Evolutionary conservation across 441 rosid genomes (phyloP), one percentile per base, ranked within the genome.

Genomic region (Codiaeum variegatum): DNA sequence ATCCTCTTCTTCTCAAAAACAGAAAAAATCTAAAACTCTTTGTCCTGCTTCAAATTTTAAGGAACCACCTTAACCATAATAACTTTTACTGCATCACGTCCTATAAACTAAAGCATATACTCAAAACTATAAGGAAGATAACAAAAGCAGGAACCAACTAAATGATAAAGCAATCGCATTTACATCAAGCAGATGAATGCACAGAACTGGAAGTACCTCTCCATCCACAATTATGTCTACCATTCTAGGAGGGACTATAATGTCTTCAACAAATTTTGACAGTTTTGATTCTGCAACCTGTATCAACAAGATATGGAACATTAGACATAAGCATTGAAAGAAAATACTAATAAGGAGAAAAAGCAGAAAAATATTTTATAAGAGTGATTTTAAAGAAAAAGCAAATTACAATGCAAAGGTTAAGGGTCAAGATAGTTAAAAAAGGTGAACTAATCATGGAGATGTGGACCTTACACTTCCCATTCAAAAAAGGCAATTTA

Each of bases 201-300:
- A 75, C 12, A 71, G 49, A 78, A 74, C 69, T 31, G 67, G 80
- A 59, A 73, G 69, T 90, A 96, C 99, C 99, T 96, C 99, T 82
- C 97, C 99, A 73, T 96, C 99, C 73, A 96, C 94, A 78, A 96
- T 87, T 67, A 96, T 83, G 82, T 96, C 98, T 12, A 96, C 87
- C 99, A 96, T 96, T 84, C 94, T 90, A 42, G 98, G 97, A 73
- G 98, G 98, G 56, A 93, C 88, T 70, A 96, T 90, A 73, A 96
- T 93, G 83, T 96, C 99, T 86, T 93, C 98, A 46, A 96, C 98
- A 88, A 96, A 96, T 81, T 83, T 96, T 26, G 97, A 97, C 71
- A 96, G 83, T 84, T 90, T 92, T 75, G 97, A 90, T 83, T 96
- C 99, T 73, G 99, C 98, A 70, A 88, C 97, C 99, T 93, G 32